These are phyloP conservation scores for Cenococcum geophilum DNA, from an alignment of 495 filamentous ascomycete species.

Conservation along the genomic window DNA sequence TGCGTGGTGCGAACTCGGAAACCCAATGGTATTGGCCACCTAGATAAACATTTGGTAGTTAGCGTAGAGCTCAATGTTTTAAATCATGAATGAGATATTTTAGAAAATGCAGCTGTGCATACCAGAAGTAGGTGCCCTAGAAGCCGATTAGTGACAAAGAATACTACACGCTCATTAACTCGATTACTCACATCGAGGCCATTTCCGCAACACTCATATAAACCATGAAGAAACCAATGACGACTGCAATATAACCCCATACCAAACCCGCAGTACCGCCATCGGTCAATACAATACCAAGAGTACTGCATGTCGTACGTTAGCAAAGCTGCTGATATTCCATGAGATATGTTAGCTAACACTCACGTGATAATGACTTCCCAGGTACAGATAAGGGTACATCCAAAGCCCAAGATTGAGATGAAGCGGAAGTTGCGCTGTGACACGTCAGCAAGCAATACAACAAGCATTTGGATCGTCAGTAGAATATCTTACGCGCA, in stretches of 20 bases:
- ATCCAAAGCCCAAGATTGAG: constrained; percentile 3
- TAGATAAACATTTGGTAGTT: too few species aligned
- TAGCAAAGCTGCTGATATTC: neutral
- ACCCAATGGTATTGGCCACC: constrained; percentile 44
- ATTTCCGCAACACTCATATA: constrained; percentile 7
- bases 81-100: too few species aligned
- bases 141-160: neutral
- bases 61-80: too few species aligned
- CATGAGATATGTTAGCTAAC: neutral
- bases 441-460: neutral
- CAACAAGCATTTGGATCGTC: neutral
- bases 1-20: constrained; percentile 38
- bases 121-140: neutral
- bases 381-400: neutral
- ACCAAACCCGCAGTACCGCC: constrained; percentile 12
- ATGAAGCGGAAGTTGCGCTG: constrained; percentile 9
- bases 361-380: constrained; percentile 1
- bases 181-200: constrained; percentile 14
- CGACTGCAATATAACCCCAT: constrained; percentile 9
- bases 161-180: neutral
- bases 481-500: neutral
- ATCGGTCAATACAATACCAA: constrained; percentile 1
- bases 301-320: neutral
- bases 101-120: too few species aligned
- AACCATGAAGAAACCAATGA: constrained; percentile 2